A percentile compares a stretch with the other conserved stretches of the same genome.
phyloP scores from a whole-genome alignment of 2,329 filamentous ascomycete species.

The Plectosphaerella cucumerina region DNA sequence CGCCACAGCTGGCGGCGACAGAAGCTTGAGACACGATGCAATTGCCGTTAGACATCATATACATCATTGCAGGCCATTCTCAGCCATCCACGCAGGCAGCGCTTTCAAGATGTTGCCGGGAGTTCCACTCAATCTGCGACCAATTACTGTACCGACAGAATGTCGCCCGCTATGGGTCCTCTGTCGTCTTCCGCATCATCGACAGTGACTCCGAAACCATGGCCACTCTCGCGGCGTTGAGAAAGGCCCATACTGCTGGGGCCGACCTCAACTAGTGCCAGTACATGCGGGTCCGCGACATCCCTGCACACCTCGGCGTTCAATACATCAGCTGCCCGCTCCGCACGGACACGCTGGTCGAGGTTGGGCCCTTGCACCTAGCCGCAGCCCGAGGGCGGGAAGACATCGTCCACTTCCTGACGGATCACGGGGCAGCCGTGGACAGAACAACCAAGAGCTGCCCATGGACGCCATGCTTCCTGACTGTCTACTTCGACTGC shows the following conservation, averaged over 20 bases:
- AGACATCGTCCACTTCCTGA: background rate
- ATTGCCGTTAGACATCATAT: no score
- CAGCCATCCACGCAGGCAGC: no score
- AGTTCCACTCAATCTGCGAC: no score
- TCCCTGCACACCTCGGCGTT: background rate
- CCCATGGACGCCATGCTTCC: background rate
- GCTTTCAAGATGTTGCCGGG: no score
- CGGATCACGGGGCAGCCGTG: background rate
- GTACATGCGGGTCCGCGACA: background rate
- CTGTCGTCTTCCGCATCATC: no score
- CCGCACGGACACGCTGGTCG: background rate
- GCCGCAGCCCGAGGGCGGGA: background rate
- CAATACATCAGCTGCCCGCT: background rate
- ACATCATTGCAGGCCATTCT: no score
- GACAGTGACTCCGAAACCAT: background rate
- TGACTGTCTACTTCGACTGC: background rate
- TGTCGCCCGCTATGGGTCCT: no score
- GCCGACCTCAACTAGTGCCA: background rate
- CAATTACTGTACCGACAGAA: no score
- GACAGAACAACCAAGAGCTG: background rate
- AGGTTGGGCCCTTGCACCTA: background rate
- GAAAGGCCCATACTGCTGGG: background rate
- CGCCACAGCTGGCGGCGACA: no score
- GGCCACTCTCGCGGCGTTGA: background rate
- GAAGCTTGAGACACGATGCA: no score